Percentiles rank a stretch among this genome's conserved stretches.
Evolutionary conservation across 2,329 filamentous ascomycete species (phyloP).

Genomic region (Neoarthrinium moseri): DNA sequence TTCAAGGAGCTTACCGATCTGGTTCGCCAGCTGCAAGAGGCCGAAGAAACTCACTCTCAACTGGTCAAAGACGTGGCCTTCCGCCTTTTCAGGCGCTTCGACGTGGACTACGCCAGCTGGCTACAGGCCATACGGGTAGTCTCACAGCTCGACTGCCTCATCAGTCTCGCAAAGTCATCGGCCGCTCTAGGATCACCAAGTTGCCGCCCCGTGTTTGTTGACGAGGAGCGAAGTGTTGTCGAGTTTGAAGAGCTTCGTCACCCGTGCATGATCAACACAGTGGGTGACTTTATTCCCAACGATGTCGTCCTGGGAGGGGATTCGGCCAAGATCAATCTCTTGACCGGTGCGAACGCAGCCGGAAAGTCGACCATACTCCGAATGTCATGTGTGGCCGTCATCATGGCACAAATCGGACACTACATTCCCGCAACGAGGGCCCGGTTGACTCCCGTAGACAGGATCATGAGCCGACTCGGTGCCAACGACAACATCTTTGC

Average conservation of each 20-base stretch:
- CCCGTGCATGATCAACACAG: constrained; percentile 87
- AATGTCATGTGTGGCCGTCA: constrained; percentile 96
- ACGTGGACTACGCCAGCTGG: constrained; percentile 83
- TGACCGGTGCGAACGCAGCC: constrained; percentile 95
- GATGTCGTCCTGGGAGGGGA: constrained; percentile 84
- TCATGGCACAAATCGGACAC: constrained; percentile 96
- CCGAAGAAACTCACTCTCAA: constrained; percentile 89
- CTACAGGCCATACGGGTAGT: constrained; percentile 86
- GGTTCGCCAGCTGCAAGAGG: constrained; percentile 86
- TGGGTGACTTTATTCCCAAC: constrained; percentile 95
- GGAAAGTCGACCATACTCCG: constrained; percentile 95
- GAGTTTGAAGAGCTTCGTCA: constrained; percentile 92
- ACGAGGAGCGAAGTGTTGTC: constrained; percentile 81
- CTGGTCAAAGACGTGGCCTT: constrained; percentile 83
- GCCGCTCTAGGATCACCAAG: constrained; percentile 79
- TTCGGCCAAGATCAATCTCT: constrained; percentile 78
- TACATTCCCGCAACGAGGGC: constrained; percentile 84
- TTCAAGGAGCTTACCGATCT: constrained; percentile 78
- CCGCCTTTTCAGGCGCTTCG: constrained; percentile 84
- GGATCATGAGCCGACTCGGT: constrained; percentile 97
- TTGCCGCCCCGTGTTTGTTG: constrained; percentile 85
- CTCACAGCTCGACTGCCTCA: constrained; percentile 89
- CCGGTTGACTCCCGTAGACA: constrained; percentile 83
- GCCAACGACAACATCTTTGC: constrained; percentile 99
- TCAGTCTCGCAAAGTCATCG: constrained; percentile 89